Evolutionary conservation across 2,329 filamentous ascomycete genomes (phyloP).

Genomic region (Aureobasidium sp.): DNA sequence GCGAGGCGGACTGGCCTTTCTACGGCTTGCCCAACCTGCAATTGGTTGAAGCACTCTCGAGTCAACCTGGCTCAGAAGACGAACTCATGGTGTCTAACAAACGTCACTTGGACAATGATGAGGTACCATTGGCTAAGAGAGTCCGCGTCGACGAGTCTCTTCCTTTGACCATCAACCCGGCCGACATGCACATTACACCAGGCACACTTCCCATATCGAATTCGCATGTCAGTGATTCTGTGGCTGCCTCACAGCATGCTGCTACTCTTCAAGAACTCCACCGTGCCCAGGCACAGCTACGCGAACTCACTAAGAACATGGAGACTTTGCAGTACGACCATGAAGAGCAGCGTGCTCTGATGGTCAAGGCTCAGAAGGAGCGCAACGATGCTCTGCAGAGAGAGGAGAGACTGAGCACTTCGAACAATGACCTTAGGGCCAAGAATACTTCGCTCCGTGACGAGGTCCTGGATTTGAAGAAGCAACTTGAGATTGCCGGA

Average conservation of each 20-base stretch:
- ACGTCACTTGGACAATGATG: neutral
- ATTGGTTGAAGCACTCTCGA: constrained; percentile 1
- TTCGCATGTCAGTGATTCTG: constrained; percentile 33
- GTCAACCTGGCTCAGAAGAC: constrained; percentile 7
- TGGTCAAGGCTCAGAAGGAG: constrained; percentile 19
- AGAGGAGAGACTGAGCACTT: neutral
- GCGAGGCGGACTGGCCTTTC: constrained; percentile 14
- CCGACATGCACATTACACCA: constrained; percentile 27
- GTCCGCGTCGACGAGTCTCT: constrained; percentile 17
- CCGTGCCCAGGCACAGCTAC: constrained; percentile 12
- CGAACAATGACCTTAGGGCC: neutral
- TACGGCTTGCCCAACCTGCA: constrained; percentile 5
- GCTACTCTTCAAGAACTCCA: neutral
- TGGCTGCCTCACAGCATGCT: constrained; percentile 17
- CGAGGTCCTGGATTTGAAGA: constrained; percentile 20
- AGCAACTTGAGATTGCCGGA: constrained; percentile 23
- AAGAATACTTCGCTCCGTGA: constrained; percentile 15
- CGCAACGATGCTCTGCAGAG: constrained; percentile 20
- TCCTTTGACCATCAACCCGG: constrained; percentile 23
- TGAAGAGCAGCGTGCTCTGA: constrained; percentile 23
- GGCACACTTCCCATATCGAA: neutral
- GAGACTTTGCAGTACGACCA: constrained; percentile 24
- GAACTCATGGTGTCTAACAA: constrained; percentile 2
- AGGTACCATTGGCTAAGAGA: constrained; percentile 17
- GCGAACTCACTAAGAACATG: constrained; percentile 22